Base-by-base conservation (phyloP, 306 rosid species). In the Pyrus betulifolia region DNA sequence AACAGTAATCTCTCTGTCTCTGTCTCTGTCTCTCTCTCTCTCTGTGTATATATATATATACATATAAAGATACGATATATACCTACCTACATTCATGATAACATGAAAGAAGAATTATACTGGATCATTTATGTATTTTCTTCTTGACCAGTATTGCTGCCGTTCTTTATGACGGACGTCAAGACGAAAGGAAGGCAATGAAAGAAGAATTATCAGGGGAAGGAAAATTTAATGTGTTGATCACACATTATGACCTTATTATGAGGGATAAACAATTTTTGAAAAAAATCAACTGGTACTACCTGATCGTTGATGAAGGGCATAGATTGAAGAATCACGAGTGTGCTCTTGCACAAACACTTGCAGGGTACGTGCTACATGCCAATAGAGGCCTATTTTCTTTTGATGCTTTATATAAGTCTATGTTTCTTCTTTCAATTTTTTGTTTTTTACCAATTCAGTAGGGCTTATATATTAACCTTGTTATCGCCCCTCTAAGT, bases 281-380 rank as follows among this genome's bases (percentile, higher is more conserved):
- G 84, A 96, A 91, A 93, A 96, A 93, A 91, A 87, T 96, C 70
- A 82, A 83, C 42, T 96, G 99, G 99, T 55, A 6, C 82, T 96
- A 96, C 94, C 83, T 96, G 87, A 93, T 96, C 71, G 99, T 96
- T 52, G 99, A 96, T 74, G 99, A 96, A 96, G 99, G 99, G 69
- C 99, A 96, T 84, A 86, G 99, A 78, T 84, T 92, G 85, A 96
- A 96, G 89, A 96, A 96, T 87, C 96, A 89, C 4, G 99, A 96
- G 71, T 93, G 97, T 83, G 99, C 95, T 80, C 93, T 96, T 49
- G 96, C 99, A 76, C 89, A 84, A 83, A 96, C 99, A 62, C 93
- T 96, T 74, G 97, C 91, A 61, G 94, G 99, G 99, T 96, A 91
- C 70, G 87, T 85, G 40, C 75, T 63, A 40, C 35, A 15, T 69